These are phyloP conservation scores for Leccinellum albellum DNA, from an alignment of 768 basidiomycete genomes.

Conservation along the genomic window DNA sequence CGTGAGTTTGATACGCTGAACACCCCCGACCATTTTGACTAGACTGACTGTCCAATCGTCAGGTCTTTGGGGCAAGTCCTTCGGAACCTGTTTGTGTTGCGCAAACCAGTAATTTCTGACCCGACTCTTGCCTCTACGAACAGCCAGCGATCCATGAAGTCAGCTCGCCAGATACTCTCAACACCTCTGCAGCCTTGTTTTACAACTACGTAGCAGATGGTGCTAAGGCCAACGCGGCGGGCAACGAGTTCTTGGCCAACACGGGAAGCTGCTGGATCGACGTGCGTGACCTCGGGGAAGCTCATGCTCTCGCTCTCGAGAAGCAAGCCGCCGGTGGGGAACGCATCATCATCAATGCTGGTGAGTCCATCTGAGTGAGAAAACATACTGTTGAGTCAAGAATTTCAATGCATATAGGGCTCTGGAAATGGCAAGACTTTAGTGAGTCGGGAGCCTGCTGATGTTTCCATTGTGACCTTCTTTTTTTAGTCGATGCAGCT, in stretches of 20 bases:
- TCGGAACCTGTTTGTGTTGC: background rate
- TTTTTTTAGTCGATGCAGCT: conserved; percentile 35
- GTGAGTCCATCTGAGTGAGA: conserved; percentile 10
- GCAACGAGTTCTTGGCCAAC: conserved; percentile 24
- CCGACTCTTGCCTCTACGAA: background rate
- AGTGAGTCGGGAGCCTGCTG: conserved; percentile 13
- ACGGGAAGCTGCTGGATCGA: conserved; percentile 40
- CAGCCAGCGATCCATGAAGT: conserved; percentile 45
- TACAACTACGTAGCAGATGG: conserved; percentile 31
- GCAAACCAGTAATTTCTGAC: background rate
- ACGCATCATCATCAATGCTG: conserved; percentile 49
- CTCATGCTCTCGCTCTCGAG: conserved; percentile 51
- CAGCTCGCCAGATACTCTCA: conserved; percentile 32
- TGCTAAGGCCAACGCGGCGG: conserved; percentile 15
- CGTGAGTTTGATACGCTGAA: conserved; percentile 17
- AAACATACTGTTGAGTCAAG: background rate
- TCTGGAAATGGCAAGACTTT: conserved; percentile 32
- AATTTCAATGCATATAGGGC: conserved; percentile 6
- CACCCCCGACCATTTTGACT: background rate
- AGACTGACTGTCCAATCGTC: background rate
- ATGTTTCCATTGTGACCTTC: background rate
- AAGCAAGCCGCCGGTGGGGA: conserved; percentile 52
- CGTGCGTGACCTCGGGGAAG: conserved; percentile 53
- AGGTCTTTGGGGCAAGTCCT: conserved; percentile 30
- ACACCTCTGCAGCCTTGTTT: conserved; percentile 36